Base-by-base conservation (phyloP, 1,284 basidiomycete species). In the Fomitopsis betulina region DNA sequence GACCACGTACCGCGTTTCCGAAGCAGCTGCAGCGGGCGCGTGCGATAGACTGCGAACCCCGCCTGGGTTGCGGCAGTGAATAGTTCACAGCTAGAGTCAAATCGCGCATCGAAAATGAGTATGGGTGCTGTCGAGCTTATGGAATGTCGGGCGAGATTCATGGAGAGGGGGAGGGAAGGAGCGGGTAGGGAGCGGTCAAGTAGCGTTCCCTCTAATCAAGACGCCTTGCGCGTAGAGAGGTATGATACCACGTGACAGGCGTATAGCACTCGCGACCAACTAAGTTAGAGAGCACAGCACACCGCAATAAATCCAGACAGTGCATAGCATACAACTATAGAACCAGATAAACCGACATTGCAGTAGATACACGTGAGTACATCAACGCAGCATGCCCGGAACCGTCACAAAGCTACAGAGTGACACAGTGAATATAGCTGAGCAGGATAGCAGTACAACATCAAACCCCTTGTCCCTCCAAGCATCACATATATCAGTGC, bases 81-180 rank as follows among this genome's bases (percentile, higher is more conserved):
- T 71, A 93, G 86, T 60, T 82, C 77, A 60, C 83, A 88, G 66
- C 91, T 87, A 27, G 86, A 74, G 65, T 93, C 89, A 70, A 95
- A 92, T 59, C 82, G 80, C 60, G 89, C 84, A 72, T 92, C 86
- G 62, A 87, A 81, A 66, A 95, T 85, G 65, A 88, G 84, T 56
- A 92, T 81, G 8, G 91, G 89, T 55, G 79, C 81, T 55, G 91
- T 89, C 38, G 93, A 81, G 63, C 88, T 87, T 73, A 96, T 93
- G 37, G 88, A 86, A 72, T 93, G 91, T 64, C 93, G 85, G 61
- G 88, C 92, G 68, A 96, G 82, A 81, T 96, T 94, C 93, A 96
- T 96, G 73, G 60, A 38, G 39, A 30, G 65, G 56, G 60, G 61
- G 60, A 61, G 61, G 62, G 66, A 61, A 62, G 54, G 52, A 63